Evolutionary conservation across 441 rosid species (phyloP).

Genomic region (Hura crepitans): DNA sequence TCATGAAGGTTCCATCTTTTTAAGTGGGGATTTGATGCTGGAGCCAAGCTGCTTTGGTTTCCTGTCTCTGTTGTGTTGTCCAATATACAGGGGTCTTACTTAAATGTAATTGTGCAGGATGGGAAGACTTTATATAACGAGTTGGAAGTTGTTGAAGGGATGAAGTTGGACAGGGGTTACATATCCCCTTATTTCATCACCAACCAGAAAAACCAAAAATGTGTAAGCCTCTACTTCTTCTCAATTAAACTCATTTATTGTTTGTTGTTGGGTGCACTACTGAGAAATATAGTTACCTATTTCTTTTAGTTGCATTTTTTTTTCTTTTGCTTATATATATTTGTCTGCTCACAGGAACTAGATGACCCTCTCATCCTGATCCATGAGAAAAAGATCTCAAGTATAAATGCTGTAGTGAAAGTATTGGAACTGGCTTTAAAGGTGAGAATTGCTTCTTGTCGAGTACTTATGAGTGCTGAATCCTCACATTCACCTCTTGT

Average conservation of each 20-base stretch:
- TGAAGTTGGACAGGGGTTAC: slow-evolving; percentile 90
- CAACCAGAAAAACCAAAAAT: slow-evolving; percentile 78
- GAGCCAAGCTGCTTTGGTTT: background rate
- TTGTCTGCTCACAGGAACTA: slow-evolving; percentile 49
- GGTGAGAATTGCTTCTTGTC: slow-evolving; percentile 32
- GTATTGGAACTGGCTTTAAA: slow-evolving; percentile 79
- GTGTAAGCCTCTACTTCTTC: slow-evolving; percentile 43
- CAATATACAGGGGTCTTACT: background rate
- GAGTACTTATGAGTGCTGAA: background rate
- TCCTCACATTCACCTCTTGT: background rate
- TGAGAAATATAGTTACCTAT: background rate
- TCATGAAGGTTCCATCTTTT: background rate
- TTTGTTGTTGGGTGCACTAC: background rate
- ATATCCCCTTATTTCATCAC: slow-evolving; percentile 87
- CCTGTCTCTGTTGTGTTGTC: background rate
- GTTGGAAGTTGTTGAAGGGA: slow-evolving; percentile 87
- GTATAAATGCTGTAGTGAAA: slow-evolving; percentile 66
- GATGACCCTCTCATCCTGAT: slow-evolving; percentile 85
- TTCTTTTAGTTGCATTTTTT: background rate
- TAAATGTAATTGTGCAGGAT: slow-evolving; percentile 40
- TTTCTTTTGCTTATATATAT: background rate
- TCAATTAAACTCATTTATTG: background rate
- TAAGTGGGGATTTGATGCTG: background rate
- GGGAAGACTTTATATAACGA: slow-evolving; percentile 79
- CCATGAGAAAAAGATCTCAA: slow-evolving; percentile 86